Evolutionary conservation across 2,329 filamentous ascomycete species (phyloP), one percentile per base, ranked within the genome.

Genomic region (Plenodomus lindquistii): DNA sequence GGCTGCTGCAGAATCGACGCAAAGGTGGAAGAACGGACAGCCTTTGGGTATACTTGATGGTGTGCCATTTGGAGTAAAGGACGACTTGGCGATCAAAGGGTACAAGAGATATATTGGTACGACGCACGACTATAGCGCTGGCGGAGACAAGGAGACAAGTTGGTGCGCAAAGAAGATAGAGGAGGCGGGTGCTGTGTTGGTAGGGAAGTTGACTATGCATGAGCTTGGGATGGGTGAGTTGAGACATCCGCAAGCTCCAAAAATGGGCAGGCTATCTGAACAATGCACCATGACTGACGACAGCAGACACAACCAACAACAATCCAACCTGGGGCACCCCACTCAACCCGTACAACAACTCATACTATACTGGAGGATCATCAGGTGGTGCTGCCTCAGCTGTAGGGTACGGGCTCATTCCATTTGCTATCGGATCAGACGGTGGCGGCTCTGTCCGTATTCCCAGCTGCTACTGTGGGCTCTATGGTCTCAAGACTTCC

Each of bases 41-140:
- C 80, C 85, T 0, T 70, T 91, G 15, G 80, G 89, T 11, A 75
- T 89, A 4, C 75, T 96, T 7, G 91, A 96, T 62, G 91, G 91
- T 11, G 84, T 96, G 1, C 91, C 91, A 0, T 82, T 95, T 40
- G 88, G 86, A 0, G 83, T 94, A 60, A 96, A 96, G 73, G 91
- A 95, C 65, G 90, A 96, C 63, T 80, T 86, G 15, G 80, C 87
- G 55, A 76, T 91, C 24, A 79, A 83, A 55, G 89, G 88, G 13
- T 92, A 91, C 66, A 80, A 82, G 42, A 83, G 80, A 54, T 86
- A 84, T 44, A 73, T 82, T 40, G 90, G 88, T 18, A 85, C 86
- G 62, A 80, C 75, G 52, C 77, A 85, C 38, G 79, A 87, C 55
- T 80, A 82, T 48, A 81, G 77, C 2, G 52, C 77, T 65, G 66